Evolutionary conservation across 305 asterid species (phyloP).

Genomic region (Vinca major): DNA sequence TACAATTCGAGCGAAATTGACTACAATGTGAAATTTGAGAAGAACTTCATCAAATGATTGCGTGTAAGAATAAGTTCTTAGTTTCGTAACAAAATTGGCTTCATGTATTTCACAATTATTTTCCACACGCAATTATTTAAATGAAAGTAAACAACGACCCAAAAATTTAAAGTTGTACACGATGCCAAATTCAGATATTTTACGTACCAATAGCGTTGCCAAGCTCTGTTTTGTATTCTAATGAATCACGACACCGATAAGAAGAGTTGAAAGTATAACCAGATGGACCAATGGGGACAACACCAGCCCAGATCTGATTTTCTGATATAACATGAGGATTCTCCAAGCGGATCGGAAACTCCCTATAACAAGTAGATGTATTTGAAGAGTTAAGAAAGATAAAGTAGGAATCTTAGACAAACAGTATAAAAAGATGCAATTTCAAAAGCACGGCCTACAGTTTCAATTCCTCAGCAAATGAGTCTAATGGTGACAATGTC

Average conservation of each 20-base stretch:
- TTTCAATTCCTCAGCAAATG: conserved; percentile 93
- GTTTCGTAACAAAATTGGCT: neutral
- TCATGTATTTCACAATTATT: neutral
- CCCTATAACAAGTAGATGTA: conserved; percentile 34
- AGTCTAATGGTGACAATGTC: conserved; percentile 93
- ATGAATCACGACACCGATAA: conserved; percentile 71
- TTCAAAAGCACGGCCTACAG: conserved; percentile 40
- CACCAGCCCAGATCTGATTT: conserved; percentile 93
- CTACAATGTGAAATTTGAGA: conserved; percentile 36
- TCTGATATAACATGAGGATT: conserved; percentile 96
- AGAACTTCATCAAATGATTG: conserved; percentile 24
- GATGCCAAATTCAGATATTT: neutral
- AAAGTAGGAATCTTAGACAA: conserved; percentile 6
- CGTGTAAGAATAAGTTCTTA: neutral
- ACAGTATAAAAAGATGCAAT: conserved; percentile 10
- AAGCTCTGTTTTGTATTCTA: conserved; percentile 86
- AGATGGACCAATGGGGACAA: conserved; percentile 87
- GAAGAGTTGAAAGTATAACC: conserved; percentile 88
- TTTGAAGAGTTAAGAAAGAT: neutral
- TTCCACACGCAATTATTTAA: neutral
- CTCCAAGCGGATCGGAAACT: conserved; percentile 90
- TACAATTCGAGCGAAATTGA: conserved; percentile 92
- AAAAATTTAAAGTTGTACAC: neutral
- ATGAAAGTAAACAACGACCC: neutral
- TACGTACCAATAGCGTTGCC: conserved; percentile 96